These are phyloP conservation scores for Triangularia verruculosa DNA, from an alignment of 2,329 filamentous ascomycete species.

Conservation along the genomic window DNA sequence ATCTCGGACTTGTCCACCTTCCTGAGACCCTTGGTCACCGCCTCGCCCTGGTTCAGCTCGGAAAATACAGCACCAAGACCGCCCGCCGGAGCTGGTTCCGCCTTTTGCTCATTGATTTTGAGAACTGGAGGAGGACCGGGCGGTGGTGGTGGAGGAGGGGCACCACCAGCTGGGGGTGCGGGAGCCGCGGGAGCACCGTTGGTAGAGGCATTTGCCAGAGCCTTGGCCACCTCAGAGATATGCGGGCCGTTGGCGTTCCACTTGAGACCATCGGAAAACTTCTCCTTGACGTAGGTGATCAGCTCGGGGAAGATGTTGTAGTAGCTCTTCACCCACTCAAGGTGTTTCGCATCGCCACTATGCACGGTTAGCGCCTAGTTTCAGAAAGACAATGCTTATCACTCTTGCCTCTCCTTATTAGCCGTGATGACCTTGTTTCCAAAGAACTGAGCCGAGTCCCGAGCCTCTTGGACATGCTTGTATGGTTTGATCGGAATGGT, in stretches of 20 bases:
- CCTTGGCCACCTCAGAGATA: constrained; percentile 62
- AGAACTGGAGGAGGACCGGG: constrained; percentile 67
- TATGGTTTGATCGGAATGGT: constrained; percentile 77
- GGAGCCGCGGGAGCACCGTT: constrained; percentile 51
- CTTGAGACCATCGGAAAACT: constrained; percentile 73
- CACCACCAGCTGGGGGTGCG: constrained; percentile 42
- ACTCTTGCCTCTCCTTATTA: constrained; percentile 61
- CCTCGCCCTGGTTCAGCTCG: constrained; percentile 82
- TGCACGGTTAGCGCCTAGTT: constrained; percentile 4
- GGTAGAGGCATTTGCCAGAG: constrained; percentile 49
- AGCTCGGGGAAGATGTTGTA: constrained; percentile 87
- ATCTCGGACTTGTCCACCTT: constrained; percentile 95
- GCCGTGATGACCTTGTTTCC: constrained; percentile 93
- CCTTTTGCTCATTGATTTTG: constrained; percentile 51
- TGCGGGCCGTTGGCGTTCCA: constrained; percentile 83
- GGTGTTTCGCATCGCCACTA: constrained; percentile 63
- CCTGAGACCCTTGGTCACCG: constrained; percentile 82
- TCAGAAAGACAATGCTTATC: constrained; percentile 33
- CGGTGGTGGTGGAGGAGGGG: constrained; percentile 66
- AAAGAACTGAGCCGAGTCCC: constrained; percentile 85
- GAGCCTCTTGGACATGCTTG: constrained; percentile 79
- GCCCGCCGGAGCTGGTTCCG: constrained; percentile 45
- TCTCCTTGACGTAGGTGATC: constrained; percentile 76
- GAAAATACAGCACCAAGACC: constrained; percentile 88
- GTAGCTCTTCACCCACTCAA: constrained; percentile 90